phyloP scores from a whole-genome alignment of 2,329 filamentous ascomycete genomes.

The Arachnomyces sp. region DNA sequence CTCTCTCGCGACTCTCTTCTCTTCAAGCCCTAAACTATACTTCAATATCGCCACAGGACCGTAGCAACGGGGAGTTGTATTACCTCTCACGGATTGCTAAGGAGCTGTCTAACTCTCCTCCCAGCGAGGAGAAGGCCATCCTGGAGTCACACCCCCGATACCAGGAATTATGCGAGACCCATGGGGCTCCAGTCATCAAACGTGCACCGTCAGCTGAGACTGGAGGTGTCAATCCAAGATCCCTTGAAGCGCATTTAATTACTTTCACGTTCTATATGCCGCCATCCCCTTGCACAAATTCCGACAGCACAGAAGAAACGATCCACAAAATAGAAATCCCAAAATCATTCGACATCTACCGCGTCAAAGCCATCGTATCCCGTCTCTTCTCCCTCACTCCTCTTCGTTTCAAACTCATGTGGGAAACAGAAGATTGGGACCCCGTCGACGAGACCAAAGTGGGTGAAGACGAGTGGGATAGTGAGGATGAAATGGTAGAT shows the following conservation, averaged over 20 bases:
- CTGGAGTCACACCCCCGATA: constrained; percentile 63
- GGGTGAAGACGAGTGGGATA: constrained; percentile 44
- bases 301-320: constrained; percentile 13
- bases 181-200: constrained; percentile 62
- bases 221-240: constrained; percentile 57
- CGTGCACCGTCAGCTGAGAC: constrained; percentile 36
- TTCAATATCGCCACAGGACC: constrained; percentile 61
- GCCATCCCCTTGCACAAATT: constrained; percentile 6
- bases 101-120: constrained; percentile 49
- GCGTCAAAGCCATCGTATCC: constrained; percentile 68
- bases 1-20: constrained; percentile 61
- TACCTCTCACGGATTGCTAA: constrained; percentile 78
- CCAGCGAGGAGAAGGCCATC: constrained; percentile 44
- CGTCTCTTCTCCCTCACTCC: constrained; percentile 60
- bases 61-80: constrained; percentile 83
- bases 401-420: constrained; percentile 59
- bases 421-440: constrained; percentile 89
- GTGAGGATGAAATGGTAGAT: constrained; percentile 47
- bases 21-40: constrained; percentile 55
- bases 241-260: constrained; percentile 70
- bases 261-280: constrained; percentile 50
- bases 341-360: constrained; percentile 69
- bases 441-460: constrained; percentile 59
- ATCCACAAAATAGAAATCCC: constrained; percentile 52
- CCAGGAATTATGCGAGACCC: constrained; percentile 60